A percentile compares a stretch with the other conserved stretches of the same genome.
Evolutionary conservation across 139 green algal genomes (phyloP).

Genomic region (Auxenochlorella pyrenoidosa): DNA sequence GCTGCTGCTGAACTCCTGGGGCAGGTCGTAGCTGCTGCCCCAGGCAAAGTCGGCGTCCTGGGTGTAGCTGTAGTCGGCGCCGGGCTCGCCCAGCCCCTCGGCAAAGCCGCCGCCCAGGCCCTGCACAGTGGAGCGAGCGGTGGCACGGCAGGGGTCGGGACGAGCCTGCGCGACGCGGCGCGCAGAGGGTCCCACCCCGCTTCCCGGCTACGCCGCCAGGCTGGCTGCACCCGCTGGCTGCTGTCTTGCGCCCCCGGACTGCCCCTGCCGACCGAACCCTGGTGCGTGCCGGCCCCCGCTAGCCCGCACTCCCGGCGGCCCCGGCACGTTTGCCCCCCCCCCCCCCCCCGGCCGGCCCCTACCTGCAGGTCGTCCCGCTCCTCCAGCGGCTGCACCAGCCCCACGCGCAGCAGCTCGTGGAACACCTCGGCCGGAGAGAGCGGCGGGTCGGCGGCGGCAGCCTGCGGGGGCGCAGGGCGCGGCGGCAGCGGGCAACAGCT

Average conservation of each 20-base stretch:
- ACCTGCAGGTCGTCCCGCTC: constrained; percentile 17
- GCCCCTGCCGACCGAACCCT: too few species aligned
- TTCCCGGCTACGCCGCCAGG: too few species aligned
- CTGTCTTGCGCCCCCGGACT: too few species aligned
- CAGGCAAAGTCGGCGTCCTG: neutral
- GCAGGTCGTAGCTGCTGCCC: neutral
- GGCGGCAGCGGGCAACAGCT: neutral
- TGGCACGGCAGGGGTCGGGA: too few species aligned
- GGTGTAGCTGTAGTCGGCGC: neutral
- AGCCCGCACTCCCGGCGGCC: too few species aligned
- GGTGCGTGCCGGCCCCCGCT: too few species aligned
- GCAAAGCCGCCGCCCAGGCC: neutral
- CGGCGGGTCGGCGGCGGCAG: neutral
- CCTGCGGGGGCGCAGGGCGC: neutral
- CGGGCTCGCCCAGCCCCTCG: neutral
- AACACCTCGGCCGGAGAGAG: constrained; percentile 13
- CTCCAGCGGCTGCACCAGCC: neutral
- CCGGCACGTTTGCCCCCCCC: too few species aligned
- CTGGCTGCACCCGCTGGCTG: too few species aligned
- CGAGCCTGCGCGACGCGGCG: too few species aligned
- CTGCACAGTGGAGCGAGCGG: neutral
- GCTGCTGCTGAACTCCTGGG: neutral
- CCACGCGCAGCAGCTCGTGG: constrained; percentile 25
- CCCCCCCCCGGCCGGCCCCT: too few species aligned
- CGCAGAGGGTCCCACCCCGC: too few species aligned